Evolutionary conservation across 2,329 filamentous ascomycete genomes (phyloP), one percentile per base, ranked within the genome.

Genomic region (Sarocladium brachiariae): DNA sequence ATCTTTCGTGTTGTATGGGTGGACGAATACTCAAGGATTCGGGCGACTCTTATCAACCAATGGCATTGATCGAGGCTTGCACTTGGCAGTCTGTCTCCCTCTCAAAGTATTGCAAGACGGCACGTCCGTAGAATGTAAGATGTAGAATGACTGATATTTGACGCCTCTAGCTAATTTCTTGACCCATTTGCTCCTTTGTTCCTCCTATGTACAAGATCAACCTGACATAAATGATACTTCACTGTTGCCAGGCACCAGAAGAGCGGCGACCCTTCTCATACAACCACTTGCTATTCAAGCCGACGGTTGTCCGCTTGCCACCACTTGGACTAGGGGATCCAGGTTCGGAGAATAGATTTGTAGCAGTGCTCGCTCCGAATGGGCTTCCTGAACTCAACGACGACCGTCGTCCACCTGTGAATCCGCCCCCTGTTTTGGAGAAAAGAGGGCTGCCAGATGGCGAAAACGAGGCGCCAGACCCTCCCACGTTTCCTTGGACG

Each of bases 201-300:
- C 3, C 39, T 10, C 19, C 6, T 33, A 47, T 47, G 16, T 33
- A 33, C 11, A 47, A 18, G 11, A 4, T 5, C 43, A 47, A 11
- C 24, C 21, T 14, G 6, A 8, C 7, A 7, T 21, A 9, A 9
- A 47, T 37, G 13, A 11, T 31, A 19, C n/a, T 39, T 63, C 38
- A 70, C 45, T 66, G 61, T 47, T 62, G 57, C 67, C 70, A 74
- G 27, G 67, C 61, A 10, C 72, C 65, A 49, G 75, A 73, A 57
- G 77, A 70, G 64, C 82, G 65, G 64, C 83, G 72, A 59, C 87
- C 86, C 69, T 84, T 88, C 67, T 96, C 89, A 63, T 96, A 97
- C 53, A 96, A 68, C 92, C 92, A 97, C 70, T 93, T 95, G 71
- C 83, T 96, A 68, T 92, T 96, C 62, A 96, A 63, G 1, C 83